Conservation (phyloP, 345 rosid species). For the Gossypium thurberi region DNA sequence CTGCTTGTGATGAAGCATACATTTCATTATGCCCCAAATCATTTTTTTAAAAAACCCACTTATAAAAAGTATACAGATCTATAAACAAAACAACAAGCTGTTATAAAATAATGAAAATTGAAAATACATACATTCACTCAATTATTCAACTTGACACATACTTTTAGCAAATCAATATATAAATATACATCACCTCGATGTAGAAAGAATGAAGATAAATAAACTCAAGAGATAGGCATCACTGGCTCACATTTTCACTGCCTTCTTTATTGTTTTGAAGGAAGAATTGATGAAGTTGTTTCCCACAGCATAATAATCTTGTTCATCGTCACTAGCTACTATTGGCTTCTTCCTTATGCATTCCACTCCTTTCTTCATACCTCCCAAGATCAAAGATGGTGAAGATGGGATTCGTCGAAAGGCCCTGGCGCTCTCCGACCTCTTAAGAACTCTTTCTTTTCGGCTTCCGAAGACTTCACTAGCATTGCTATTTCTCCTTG, state of each 20-base stretch:
- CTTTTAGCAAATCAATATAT: slow-evolving; percentile 13
- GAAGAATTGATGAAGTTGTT: slow-evolving; percentile 74
- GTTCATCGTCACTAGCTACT: slow-evolving; percentile 55
- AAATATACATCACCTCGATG: background rate
- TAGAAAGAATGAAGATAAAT: background rate
- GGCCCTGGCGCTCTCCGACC: slow-evolving; percentile 84
- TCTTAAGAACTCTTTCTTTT: slow-evolving; percentile 36
- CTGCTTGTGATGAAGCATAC: background rate
- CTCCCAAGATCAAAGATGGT: slow-evolving; percentile 63
- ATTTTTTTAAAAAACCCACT: background rate
- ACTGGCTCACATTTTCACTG: slow-evolving; percentile 38
- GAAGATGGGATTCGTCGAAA: slow-evolving; percentile 83
- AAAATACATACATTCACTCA: slow-evolving; percentile 15
- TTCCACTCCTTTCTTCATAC: slow-evolving; percentile 78
- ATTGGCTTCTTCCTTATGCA: slow-evolving; percentile 73
- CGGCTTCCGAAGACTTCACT: slow-evolving; percentile 16
- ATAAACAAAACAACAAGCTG: slow-evolving; percentile 4
- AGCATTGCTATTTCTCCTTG: slow-evolving; percentile 2
- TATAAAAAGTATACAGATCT: background rate
- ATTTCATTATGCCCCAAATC: too few relatives aligned
- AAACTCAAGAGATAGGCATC: background rate
- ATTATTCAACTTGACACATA: slow-evolving; percentile 22
- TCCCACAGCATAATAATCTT: slow-evolving; percentile 34
- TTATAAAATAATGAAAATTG: background rate
- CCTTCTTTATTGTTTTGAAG: slow-evolving; percentile 62